Conservation (phyloP, 129 eudicot genomes). For the sunflower (Helianthus annuus) region DNA sequence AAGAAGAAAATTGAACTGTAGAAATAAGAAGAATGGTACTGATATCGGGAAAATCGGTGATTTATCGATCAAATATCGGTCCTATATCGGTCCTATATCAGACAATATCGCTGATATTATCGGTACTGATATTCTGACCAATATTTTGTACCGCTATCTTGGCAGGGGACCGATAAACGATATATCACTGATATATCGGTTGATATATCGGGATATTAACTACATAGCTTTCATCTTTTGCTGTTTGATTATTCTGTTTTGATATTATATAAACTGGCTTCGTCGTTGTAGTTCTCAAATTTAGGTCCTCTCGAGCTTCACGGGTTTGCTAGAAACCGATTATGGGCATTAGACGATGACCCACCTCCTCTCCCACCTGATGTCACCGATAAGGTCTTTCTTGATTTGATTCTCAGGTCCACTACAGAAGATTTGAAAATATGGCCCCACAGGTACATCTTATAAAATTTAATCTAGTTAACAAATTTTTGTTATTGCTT, state of each 20-base stretch:
- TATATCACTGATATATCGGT: too few relatives aligned
- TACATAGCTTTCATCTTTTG: background rate
- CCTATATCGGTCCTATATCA: too few relatives aligned
- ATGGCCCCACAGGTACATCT: constrained; percentile 75
- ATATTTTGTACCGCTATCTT: too few relatives aligned
- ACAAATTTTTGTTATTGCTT: background rate
- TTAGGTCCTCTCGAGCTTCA: constrained; percentile 73
- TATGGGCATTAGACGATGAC: constrained; percentile 66
- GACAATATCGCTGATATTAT: too few relatives aligned
- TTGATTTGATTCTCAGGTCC: constrained; percentile 74
- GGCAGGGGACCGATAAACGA: too few relatives aligned
- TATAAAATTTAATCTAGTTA: background rate
- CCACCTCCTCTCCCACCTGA: constrained; percentile 63
- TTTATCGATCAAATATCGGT: too few relatives aligned
- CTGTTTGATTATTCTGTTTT: background rate
- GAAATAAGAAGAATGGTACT: too few relatives aligned
- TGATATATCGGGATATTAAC: too few relatives aligned
- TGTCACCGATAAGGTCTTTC: constrained; percentile 51
- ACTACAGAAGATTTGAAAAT: constrained; percentile 80
- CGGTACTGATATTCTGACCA: too few relatives aligned
- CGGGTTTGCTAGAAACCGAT: constrained; percentile 85
- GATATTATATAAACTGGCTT: constrained; percentile 19
- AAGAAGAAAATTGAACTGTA: too few relatives aligned
- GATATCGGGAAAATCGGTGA: too few relatives aligned
- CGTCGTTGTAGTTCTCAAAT: constrained; percentile 55